Evolutionary conservation across 2,329 filamentous ascomycete genomes (phyloP).

Genomic region (Mollisiaceae sp.): DNA sequence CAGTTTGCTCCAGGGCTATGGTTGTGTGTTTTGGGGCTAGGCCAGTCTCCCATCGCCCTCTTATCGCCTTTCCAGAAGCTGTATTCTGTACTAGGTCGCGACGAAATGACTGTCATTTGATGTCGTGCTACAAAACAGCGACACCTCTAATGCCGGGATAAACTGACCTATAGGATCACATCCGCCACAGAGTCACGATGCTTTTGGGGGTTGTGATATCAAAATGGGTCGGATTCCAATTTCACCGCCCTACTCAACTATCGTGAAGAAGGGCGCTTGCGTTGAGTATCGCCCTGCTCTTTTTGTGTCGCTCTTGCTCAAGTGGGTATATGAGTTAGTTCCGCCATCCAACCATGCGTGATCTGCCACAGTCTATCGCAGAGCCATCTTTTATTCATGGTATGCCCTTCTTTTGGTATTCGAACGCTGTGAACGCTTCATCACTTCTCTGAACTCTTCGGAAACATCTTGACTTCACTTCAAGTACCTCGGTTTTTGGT

Average conservation of each 20-base stretch:
- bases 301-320: slow-evolving; percentile 3
- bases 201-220: slow-evolving; percentile 2
- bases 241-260: background rate
- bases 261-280: slow-evolving; percentile 2
- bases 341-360: no score
- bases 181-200: background rate
- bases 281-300: slow-evolving; percentile 4
- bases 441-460: background rate
- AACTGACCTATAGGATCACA: slow-evolving; percentile 7
- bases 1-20: background rate
- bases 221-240: background rate
- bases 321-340: background rate
- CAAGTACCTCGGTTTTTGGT: background rate
- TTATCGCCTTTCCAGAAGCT: background rate
- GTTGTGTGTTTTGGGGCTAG: slow-evolving; percentile 1
- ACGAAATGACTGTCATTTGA: slow-evolving; percentile 6
- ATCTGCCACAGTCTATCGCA: background rate
- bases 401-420: background rate
- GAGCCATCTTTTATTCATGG: background rate
- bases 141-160: background rate
- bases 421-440: background rate
- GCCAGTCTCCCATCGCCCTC: background rate
- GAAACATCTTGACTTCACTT: background rate
- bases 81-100: background rate
- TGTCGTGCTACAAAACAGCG: slow-evolving; percentile 8